Evolutionary conservation across 2,329 filamentous ascomycete genomes (phyloP), one percentile per base, ranked within the genome.

Genomic region (Pseudocercospora macadamiae): DNA sequence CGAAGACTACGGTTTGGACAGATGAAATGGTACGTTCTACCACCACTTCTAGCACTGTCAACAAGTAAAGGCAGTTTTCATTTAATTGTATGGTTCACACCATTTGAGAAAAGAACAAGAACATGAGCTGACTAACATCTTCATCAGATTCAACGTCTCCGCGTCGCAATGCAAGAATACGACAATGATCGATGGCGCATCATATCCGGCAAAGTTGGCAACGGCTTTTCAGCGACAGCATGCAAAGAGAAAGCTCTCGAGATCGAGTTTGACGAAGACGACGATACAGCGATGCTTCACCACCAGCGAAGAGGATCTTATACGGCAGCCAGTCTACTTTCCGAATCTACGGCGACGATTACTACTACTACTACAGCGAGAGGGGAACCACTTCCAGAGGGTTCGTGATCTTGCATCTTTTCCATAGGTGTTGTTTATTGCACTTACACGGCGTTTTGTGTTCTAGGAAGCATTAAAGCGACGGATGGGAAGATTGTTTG

Each of bases 181-280:
- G 90, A 95, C 72, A 90, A 89, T 77, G 92, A 96, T 75, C 91
- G 91, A 73, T 97, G 93, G 93, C 89, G 91, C 67, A 91, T 96
- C 71, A 87, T 96, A 63, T 89, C 93, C 60, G 89, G 90, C 70
- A 96, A 96, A 77, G 89, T 97, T 68, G 93, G 93, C 61, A 90
- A 88, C 51, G 92, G 93, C 47, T 96, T 96, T 72, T 95, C 91
- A 34, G 90, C 93, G 37, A 85, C 86, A 32, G 91, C 92, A 44
- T 97, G 93, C 77, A 89, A 89, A 74, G 91, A 96, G 70, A 89
- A 91, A 69, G 88, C 87, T 28, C 78, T 83, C 59, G 84, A 91
- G 75, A 75, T 93, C 39, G 62, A 37, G 45, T 57, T 42, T 36
- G 45, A 51, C 45, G 23, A 44, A 30, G 53, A 51, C 45, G 23